Evolutionary conservation across 768 basidiomycete genomes (phyloP).

Genomic region (Amanita subjunquillea): DNA sequence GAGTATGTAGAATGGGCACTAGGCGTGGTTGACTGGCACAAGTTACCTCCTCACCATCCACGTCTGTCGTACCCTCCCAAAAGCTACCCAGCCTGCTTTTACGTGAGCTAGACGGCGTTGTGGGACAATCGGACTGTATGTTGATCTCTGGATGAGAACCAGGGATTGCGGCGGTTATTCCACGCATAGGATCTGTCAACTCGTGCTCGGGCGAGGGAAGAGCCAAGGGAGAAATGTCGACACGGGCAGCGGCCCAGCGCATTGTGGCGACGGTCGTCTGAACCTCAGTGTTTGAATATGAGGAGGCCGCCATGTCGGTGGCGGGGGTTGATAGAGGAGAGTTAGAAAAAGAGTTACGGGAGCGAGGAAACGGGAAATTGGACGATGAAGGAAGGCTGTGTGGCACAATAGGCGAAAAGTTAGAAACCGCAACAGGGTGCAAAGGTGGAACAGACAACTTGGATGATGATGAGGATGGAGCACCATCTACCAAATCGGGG

Average conservation of each 20-base stretch:
- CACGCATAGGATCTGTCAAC: slow-evolving; percentile 83
- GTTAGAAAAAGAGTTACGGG: slow-evolving; percentile 23
- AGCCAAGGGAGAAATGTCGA: slow-evolving; percentile 78
- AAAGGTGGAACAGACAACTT: slow-evolving; percentile 7
- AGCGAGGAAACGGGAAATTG: slow-evolving; percentile 19
- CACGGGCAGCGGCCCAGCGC: slow-evolving; percentile 75
- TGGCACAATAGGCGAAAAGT: background rate
- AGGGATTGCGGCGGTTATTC: slow-evolving; percentile 56
- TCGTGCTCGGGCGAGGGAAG: slow-evolving; percentile 89
- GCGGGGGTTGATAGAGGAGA: slow-evolving; percentile 13
- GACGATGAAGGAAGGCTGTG: slow-evolving; percentile 13
- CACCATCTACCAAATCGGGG: slow-evolving; percentile 3
- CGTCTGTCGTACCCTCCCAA: slow-evolving; percentile 70
- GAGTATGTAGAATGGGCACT: slow-evolving; percentile 13
- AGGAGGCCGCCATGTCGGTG: slow-evolving; percentile 11
- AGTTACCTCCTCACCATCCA: slow-evolving; percentile 25
- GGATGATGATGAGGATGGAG: slow-evolving; percentile 7
- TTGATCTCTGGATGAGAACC: slow-evolving; percentile 37
- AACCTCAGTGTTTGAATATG: slow-evolving; percentile 34
- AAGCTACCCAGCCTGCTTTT: slow-evolving; percentile 56
- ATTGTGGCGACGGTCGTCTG: slow-evolving; percentile 71
- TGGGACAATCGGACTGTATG: slow-evolving; percentile 18
- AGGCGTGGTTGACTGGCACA: slow-evolving; percentile 9
- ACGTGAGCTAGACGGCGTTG: slow-evolving; percentile 39
- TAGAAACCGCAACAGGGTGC: background rate